Base-by-base conservation (phyloP, 2,329 filamentous ascomycete genomes). In the Lizonia empirigonia region DNA sequence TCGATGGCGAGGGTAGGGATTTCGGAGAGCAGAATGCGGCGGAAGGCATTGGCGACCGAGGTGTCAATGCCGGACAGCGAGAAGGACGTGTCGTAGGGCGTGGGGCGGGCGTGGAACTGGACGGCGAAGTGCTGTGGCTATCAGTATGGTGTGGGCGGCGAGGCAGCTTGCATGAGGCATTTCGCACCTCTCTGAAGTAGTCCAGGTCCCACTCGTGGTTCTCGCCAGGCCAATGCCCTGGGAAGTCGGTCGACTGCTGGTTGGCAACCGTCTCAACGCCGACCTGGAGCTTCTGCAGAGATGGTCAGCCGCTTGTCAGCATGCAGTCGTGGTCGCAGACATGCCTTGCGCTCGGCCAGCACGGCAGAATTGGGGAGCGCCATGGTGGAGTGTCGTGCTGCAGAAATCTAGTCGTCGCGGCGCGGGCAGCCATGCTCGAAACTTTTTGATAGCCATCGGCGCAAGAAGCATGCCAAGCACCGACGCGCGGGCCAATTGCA, bases 1-100 rank as follows among this genome's bases (percentile, higher is more conserved):
- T 99, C 94, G 67, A 99, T 92, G 62, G 95, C 94, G 36, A 99
- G 83, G 2, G 91, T 94, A 15, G 93, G 91, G 44, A 99, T 89
- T 78, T 99, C 95, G 62, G 93, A 84, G 74, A 99, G 88, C 67
- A 97, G 83, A 66, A 97, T 97, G 65, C 94, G 91, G 55, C 94
- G 91, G 80, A 97, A 96, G 69, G 95, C 94, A 74, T 99, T 99
- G 69, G 94, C 91, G 71, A 99, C 86, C 46, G 91, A 87, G 67
- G 94, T 91, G 72, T 99, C 94, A 65, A 97, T 78, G 63, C 93
- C 92, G 65, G 96, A 83, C 58, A 99, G 85, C 26, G 92, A 97
- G 79, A 99, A 99, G 48, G 88, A 88, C 34, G 90, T 80, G 67
- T 96, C 86, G 70, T 85, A 83, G 29, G 44, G 50, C 52, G 82